Conservation (phyloP, 345 rosid species). For the Stellera chamaejasme region DNA sequence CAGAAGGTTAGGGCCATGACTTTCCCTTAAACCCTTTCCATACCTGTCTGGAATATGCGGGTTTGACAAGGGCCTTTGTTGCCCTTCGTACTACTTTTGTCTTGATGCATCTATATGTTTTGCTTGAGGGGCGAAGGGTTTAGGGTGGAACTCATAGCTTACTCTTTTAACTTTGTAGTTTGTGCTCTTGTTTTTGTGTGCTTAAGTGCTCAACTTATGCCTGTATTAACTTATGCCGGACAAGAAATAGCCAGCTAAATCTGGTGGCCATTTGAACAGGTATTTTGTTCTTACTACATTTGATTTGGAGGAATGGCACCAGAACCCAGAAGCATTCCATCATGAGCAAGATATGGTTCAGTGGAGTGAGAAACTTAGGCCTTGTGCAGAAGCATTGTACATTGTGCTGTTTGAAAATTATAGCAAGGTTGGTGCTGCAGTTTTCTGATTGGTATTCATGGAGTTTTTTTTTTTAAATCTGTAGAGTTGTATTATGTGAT, state of each 20-base stretch:
- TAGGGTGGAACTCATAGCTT: too few species aligned
- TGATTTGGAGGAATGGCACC: constrained; percentile 94
- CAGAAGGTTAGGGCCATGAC: constrained; percentile 54
- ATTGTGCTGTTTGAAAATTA: constrained; percentile 93
- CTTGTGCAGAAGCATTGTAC: constrained; percentile 97
- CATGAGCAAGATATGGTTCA: constrained; percentile 99
- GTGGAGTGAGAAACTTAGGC: constrained; percentile 95
- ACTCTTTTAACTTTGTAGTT: too few species aligned
- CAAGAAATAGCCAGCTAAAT: constrained; percentile 16
- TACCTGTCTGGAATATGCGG: neutral
- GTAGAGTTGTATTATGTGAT: constrained; percentile 8
- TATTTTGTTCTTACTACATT: constrained; percentile 78
- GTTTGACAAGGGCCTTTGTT: neutral
- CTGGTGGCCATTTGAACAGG: constrained; percentile 40
- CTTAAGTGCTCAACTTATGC: neutral
- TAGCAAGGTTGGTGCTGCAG: constrained; percentile 72
- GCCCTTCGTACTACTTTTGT: too few species aligned
- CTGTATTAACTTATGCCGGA: neutral
- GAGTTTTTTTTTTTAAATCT: neutral
- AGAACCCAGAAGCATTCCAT: constrained; percentile 90
- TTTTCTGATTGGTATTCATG: neutral
- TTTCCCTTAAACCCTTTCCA: neutral
- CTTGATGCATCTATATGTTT: neutral
- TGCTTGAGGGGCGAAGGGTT: neutral
- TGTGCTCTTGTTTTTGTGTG: too few species aligned